A percentile compares a stretch with the other conserved stretches of the same genome.
phyloP scores from a whole-genome alignment of 345 rosid species.

The Lumnitzera littorea region DNA sequence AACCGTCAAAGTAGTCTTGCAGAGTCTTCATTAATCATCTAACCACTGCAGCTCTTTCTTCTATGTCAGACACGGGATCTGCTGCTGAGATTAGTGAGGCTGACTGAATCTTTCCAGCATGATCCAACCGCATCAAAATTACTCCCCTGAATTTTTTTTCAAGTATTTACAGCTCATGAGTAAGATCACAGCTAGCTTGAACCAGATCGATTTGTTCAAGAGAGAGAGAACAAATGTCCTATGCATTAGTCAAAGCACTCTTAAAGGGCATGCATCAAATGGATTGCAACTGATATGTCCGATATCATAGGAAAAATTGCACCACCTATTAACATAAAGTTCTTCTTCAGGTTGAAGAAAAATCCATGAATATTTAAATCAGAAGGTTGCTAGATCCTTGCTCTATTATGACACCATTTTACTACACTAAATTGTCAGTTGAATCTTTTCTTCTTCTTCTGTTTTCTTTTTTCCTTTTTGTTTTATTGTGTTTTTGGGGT shows the following conservation, averaged over 20 bases:
- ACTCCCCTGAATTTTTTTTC: constrained; percentile 54
- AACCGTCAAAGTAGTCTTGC: not conserved
- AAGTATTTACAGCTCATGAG: not conserved
- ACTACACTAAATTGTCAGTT: too few species aligned
- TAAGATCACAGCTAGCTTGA: not conserved
- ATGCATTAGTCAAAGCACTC: too few species aligned
- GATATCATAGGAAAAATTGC: not conserved
- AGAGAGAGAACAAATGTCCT: not conserved
- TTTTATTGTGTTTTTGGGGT: too few species aligned
- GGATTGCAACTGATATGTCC: not conserved
- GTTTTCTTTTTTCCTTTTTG: too few species aligned
- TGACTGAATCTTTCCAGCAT: constrained; percentile 86
- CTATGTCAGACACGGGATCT: constrained; percentile 38
- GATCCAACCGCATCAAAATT: constrained; percentile 83
- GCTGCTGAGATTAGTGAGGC: constrained; percentile 73
- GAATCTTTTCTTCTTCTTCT: too few species aligned
- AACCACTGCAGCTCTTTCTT: not conserved
- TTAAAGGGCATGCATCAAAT: too few species aligned
- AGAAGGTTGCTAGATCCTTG: too few species aligned
- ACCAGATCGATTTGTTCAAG: not conserved
- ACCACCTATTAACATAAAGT: too few species aligned
- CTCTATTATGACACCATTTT: too few species aligned
- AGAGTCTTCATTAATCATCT: constrained; percentile 1
- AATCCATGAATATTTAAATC: too few species aligned
- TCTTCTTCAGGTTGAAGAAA: too few species aligned